Conservation (phyloP, 192 early-diverging fungal species). For the Linnemannia hyalina region DNA sequence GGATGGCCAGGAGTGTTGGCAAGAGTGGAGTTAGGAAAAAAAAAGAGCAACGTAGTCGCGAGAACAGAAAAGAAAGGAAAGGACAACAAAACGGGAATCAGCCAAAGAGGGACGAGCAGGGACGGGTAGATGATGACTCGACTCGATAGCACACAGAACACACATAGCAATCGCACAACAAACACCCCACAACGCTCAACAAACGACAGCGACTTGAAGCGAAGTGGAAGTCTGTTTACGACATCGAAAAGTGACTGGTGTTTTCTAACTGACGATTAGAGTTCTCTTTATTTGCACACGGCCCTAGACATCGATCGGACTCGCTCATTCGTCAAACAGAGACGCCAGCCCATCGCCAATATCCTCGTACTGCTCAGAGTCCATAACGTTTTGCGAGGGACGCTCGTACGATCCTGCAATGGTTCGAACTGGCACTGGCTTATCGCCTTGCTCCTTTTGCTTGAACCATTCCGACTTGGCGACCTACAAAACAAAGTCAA, state of each 20-base stretch:
- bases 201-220: not conserved
- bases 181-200: too few relatives aligned
- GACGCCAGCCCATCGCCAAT: constrained; percentile 44
- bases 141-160: too few relatives aligned
- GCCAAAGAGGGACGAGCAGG: not conserved
- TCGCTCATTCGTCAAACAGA: constrained; percentile 27
- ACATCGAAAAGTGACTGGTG: not conserved
- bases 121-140: not conserved
- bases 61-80: not conserved
- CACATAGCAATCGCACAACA: too few relatives aligned
- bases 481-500: constrained; percentile 8
- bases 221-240: not conserved
- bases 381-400: constrained; percentile 32
- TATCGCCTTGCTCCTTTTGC: constrained; percentile 32
- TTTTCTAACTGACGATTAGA: not conserved
- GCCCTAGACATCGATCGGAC: not conserved
- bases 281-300: not conserved
- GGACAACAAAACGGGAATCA: not conserved
- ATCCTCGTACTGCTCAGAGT: constrained; percentile 38
- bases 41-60: not conserved
- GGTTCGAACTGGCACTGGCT: constrained; percentile 16
- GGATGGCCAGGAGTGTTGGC: not conserved
- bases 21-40: not conserved
- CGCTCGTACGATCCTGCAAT: constrained; percentile 42
- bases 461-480: constrained; percentile 57